Evolutionary conservation across 2,329 filamentous ascomycete genomes (phyloP), one percentile per base, ranked within the genome.

Genomic region (Monilinia fructicola): DNA sequence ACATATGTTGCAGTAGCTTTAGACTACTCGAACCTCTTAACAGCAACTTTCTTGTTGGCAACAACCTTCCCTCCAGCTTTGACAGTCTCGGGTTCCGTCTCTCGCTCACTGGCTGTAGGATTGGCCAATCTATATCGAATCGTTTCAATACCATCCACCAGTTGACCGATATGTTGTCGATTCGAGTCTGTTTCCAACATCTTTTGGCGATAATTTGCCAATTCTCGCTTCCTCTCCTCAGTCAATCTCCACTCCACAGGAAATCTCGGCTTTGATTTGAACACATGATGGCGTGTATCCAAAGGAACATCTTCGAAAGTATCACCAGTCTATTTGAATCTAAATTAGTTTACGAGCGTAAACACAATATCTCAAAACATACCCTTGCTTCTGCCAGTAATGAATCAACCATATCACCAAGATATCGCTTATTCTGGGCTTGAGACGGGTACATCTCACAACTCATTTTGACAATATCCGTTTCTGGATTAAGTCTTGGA

Each of bases 361-460:
- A 7, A 62, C 3, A 38, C 38, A 38, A 10, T 23, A 59, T n/a
- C 46, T n/a, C 35, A 50, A 67, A 26, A 67, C 78, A 55, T 78
- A 85, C 85, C 81, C 88, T 91, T 67, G 93, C 92, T 76, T 92
- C 88, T 9, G 81, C 81, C 67, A 99, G 80, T 71, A 99, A 80
- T 60, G 83, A 85, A 70, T 89, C 83, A 60, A 98, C 85, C 59
- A 92, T 79, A 73, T 96, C 92, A 64, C 87, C 90, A 28, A 99
- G 83, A 77, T 95, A 95, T n/a, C 92, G 88, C 84, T 98, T 99
- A 82, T 99, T 99, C 81, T 98, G 93, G 23, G 93, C 92, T 76
- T 92, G 90, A 65, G 93, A 91, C 76, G 92, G 87, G 78, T 90
- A 96, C 76, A 89, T 88, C 78, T 98, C 95, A 80, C 90, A 91